Base-by-base conservation (phyloP, 495 filamentous ascomycete species). In the Penicillium pulvis region DNA sequence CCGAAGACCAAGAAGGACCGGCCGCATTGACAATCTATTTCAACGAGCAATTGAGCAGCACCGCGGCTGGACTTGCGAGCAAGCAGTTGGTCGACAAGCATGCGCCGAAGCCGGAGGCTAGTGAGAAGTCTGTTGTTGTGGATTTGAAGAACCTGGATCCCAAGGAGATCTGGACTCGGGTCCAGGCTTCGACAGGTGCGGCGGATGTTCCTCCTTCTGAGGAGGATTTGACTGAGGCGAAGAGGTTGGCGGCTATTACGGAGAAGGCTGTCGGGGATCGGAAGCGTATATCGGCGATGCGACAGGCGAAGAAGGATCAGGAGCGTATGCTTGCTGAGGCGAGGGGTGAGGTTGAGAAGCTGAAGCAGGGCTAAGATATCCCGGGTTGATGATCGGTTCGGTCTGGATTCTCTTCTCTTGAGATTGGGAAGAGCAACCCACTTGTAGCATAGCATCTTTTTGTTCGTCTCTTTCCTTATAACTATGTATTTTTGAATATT, bases 11-110 rank as follows among this genome's bases (percentile, higher is more conserved):
- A 51, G 67, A 74, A 8, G 69, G 70, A 64, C 49, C 85, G 77
- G 39, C 86, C 82, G 85, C 93, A 6, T 76, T 98, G 73, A 89
- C 86, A 58, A 77, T 98, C 53, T 91, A 91, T 78, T 92, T 90
- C 69, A 68, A 79, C 39, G 69, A 73, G 56, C 63, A 60, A 35
- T 50, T 69, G n/a, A 67, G 70, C 59, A 72, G 64, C n/a, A 68
- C 72, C 20, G 73, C 70, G 9, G 51, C 59, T 9, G 49, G 67
- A 50, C 65, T 66, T 28, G 58, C 67, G 30, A 64, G 68, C 31
- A 62, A 57, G 41, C 48, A 66, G 8, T 39, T 74, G 44, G 61
- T 56, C 36, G 75, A 79, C 57, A 64, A 67, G 55, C 63, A 73
- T 53, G 76, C 75, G 20, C 75, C 76, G 6, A 58, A 60, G n/a